Conservation (phyloP, 2,329 filamentous ascomycete species). For the Diaporthe vexans region DNA sequence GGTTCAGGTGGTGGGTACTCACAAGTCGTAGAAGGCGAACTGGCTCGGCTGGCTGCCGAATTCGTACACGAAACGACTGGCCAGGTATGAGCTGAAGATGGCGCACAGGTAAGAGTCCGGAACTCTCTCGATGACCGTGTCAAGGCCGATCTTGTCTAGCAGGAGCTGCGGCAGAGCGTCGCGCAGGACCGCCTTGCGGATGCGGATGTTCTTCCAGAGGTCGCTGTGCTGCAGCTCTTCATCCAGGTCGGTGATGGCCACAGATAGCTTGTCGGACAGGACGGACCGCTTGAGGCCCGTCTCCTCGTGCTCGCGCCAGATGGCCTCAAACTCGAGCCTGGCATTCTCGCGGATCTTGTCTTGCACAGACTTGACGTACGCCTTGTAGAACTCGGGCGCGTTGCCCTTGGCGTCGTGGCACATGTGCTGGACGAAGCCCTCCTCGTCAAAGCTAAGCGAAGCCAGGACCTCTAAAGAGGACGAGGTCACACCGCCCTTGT, state of each 20-base stretch:
- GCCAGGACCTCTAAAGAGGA: constrained; percentile 97
- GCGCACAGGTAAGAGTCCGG: constrained; percentile 92
- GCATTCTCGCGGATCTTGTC: constrained; percentile 92
- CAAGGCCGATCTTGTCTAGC: constrained; percentile 89
- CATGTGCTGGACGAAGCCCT: constrained; percentile 92
- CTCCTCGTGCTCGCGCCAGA: constrained; percentile 93
- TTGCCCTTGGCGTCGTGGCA: constrained; percentile 81
- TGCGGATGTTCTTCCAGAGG: constrained; percentile 86
- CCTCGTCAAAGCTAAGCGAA: constrained; percentile 93
- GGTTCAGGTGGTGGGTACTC: constrained; percentile 60
- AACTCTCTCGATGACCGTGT: constrained; percentile 87
- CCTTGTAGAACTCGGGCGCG: constrained; percentile 90
- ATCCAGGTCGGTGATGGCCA: constrained; percentile 95
- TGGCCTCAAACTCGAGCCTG: constrained; percentile 94
- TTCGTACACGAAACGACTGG: constrained; percentile 95
- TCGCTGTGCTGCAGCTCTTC: constrained; percentile 96
- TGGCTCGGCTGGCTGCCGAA: constrained; percentile 93
- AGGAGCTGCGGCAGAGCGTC: constrained; percentile 90
- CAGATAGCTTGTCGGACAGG: constrained; percentile 90
- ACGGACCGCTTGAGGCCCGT: constrained; percentile 85
- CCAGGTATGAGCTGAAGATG: constrained; percentile 96
- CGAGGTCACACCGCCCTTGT: constrained; percentile 98
- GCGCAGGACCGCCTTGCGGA: constrained; percentile 82
- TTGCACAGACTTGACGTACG: constrained; percentile 94
- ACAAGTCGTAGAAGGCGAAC: constrained; percentile 99